A percentile compares a stretch with the other conserved stretches of the same genome.
Conservation (phyloP, 1,284 basidiomycete genomes). For the Ustilago curta region DNA sequence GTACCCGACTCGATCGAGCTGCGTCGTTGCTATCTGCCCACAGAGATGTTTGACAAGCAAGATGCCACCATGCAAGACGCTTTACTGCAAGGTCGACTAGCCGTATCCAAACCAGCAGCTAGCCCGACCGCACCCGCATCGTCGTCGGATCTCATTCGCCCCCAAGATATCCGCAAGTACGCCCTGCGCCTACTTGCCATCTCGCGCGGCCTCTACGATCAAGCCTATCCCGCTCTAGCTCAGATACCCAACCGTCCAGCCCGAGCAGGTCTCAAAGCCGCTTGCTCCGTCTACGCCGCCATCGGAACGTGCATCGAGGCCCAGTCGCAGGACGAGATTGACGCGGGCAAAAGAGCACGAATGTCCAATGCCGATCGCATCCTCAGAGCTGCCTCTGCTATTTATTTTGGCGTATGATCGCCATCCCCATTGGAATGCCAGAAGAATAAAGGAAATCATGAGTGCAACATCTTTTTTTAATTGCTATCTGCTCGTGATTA, state of each 20-base stretch:
- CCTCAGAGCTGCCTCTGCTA: constrained; percentile 27
- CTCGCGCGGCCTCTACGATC: constrained; percentile 41
- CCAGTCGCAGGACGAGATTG: constrained; percentile 33
- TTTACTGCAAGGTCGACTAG: constrained; percentile 15
- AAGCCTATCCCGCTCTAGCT: constrained; percentile 46
- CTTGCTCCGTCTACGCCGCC: constrained; percentile 58
- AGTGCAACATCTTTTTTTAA: no score
- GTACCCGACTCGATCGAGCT: constrained; percentile 54
- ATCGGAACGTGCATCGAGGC: constrained; percentile 47
- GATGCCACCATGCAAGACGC: constrained; percentile 29
- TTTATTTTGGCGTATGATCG: constrained; percentile 38
- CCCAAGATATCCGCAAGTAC: constrained; percentile 42
- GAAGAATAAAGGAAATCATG: no score
- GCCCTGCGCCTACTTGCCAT: constrained; percentile 39
- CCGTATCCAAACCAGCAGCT: background rate
- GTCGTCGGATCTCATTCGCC: constrained; percentile 7
- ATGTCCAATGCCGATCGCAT: constrained; percentile 40
- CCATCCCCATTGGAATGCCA: background rate
- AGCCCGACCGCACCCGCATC: background rate
- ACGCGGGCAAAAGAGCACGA: constrained; percentile 29
- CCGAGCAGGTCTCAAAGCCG: constrained; percentile 53
- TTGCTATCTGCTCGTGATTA: no score
- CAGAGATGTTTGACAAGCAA: constrained; percentile 31
- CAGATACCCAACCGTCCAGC: constrained; percentile 53
- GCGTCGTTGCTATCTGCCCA: constrained; percentile 56